A percentile compares a stretch with the other conserved stretches of the same genome.
These are phyloP conservation scores for Juglanconis juglandina DNA, from an alignment of 2,329 filamentous ascomycete genomes.

Conservation along the genomic window DNA sequence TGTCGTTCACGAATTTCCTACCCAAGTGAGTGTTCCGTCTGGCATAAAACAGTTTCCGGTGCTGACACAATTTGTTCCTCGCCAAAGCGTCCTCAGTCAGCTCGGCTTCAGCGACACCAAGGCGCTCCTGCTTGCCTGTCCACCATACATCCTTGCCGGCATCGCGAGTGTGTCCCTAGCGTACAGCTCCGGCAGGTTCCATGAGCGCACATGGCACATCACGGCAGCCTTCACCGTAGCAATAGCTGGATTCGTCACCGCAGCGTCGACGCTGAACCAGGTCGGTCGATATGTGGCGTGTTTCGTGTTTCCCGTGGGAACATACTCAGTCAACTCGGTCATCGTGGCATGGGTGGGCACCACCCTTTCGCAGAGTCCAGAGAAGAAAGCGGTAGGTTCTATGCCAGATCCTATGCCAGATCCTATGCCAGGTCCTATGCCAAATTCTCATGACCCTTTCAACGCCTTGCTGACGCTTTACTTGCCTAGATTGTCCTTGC, in stretches of 20 bases:
- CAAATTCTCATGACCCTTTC: neutral
- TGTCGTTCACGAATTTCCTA: neutral
- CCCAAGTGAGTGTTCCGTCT: neutral
- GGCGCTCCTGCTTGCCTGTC: slow-evolving; percentile 40
- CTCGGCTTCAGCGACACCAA: slow-evolving; percentile 38
- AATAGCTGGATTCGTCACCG: slow-evolving; percentile 36
- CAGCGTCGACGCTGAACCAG: slow-evolving; percentile 28
- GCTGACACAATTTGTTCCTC: neutral
- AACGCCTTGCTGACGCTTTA: neutral
- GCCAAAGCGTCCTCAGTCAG: slow-evolving; percentile 33
- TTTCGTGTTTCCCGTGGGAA: slow-evolving; percentile 34
- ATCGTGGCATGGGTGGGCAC: slow-evolving; percentile 40
- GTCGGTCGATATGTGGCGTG: slow-evolving; percentile 31
- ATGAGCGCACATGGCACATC: slow-evolving; percentile 40
- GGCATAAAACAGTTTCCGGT: neutral
- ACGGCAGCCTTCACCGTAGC: slow-evolving; percentile 35
- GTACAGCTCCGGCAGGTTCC: slow-evolving; percentile 40
- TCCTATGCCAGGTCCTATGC: too few relatives aligned
- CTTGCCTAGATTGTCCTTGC: neutral
- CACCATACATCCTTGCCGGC: slow-evolving; percentile 44
- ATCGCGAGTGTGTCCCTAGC: slow-evolving; percentile 39
- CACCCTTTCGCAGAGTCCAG: slow-evolving; percentile 39
- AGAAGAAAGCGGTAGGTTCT: slow-evolving; percentile 38
- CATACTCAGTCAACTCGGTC: slow-evolving; percentile 38
- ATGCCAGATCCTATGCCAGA: too few relatives aligned